Base-by-base conservation (phyloP, 768 basidiomycete genomes). In the Phanerochaete sordida region DNA sequence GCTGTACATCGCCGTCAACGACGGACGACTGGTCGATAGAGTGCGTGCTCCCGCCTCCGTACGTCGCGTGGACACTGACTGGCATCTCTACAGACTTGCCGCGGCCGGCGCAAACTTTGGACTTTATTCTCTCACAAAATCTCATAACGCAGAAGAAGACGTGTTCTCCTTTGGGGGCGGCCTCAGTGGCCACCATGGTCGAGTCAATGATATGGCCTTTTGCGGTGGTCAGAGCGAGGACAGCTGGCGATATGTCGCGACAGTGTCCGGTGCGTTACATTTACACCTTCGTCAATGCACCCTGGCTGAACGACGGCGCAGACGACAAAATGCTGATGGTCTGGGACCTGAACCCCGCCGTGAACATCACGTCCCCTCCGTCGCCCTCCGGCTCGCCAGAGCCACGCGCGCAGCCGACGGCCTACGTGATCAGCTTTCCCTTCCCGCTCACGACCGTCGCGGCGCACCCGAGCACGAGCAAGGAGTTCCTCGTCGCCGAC, bases 311-410 rank as follows among this genome's bases (percentile, higher is more conserved):
- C 60, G 39, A 52, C 7, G 24, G 56, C 44, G 6, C 62, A 90
- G 90, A 91, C 65, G 91, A 93, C 74, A 89, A 84, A 69, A 87
- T 88, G 81, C 80, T 91, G 39, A 88, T 91, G 84, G 84, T 93
- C 7, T 93, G 91, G 91, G 90, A 93, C 72, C 79, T 93, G n/a
- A 76, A 81, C 65, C 90, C 91, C 0, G 68, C 76, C 35, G 57
- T 79, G 48, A 73, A 81, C 56, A 75, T 81, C 45, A 70, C 77
- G 35, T 79, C 84, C 13, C 71, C 73, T 23, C 69, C 59, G 65
- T 71, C 63, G 44, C 73, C 72, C 2, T 68, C 66, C 31, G 66
- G 69, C 19, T 61, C 67, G 45, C 66, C 72, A 7, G 68, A 73
- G 24, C 59, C 78, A 35, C 77, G 87, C 35, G 78, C 82, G 6